These are phyloP conservation scores for Spathaspora boniae DNA, from an alignment of 805 yeast genomes.

Conservation along the genomic window DNA sequence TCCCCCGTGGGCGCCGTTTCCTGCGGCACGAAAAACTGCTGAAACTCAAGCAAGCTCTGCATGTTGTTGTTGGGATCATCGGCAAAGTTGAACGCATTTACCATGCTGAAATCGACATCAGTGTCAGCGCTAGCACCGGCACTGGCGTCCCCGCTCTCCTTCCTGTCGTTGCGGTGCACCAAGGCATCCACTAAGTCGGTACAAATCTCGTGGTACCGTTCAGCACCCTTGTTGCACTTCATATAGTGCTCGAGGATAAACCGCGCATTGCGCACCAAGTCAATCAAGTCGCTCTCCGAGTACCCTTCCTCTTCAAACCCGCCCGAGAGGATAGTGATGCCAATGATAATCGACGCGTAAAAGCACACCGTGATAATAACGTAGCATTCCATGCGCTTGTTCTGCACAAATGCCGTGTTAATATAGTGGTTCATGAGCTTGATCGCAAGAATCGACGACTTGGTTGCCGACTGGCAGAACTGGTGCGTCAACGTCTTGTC, in stretches of 20 bases:
- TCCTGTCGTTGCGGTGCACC: constrained; percentile 2
- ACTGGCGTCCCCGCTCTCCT: not conserved
- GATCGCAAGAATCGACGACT: constrained; percentile 14
- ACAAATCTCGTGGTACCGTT: constrained; percentile 10
- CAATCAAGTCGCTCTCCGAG: constrained; percentile 10
- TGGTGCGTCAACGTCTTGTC: constrained; percentile 9
- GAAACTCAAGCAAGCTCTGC: constrained; percentile 15
- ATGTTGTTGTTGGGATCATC: constrained; percentile 13
- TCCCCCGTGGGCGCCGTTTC: constrained; percentile 11
- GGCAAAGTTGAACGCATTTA: constrained; percentile 13
- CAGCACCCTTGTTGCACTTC: constrained; percentile 11
- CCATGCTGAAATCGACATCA: constrained; percentile 6
- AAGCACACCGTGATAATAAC: constrained; percentile 14
- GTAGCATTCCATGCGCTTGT: constrained; percentile 13
- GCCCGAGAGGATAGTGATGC: constrained; percentile 10
- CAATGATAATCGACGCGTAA: constrained; percentile 11
- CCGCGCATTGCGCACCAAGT: constrained; percentile 9
- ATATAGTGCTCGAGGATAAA: constrained; percentile 11
- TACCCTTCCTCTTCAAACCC: constrained; percentile 11
- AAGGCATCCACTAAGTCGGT: constrained; percentile 10
- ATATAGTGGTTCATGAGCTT: constrained; percentile 15
- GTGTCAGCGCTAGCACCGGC: constrained; percentile 4
- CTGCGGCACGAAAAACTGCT: constrained; percentile 16
- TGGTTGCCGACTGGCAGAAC: constrained; percentile 14
- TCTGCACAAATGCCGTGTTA: constrained; percentile 9